Evolutionary conservation across 2,329 filamentous ascomycete species (phyloP).

Genomic region (Aspergillus nomiae): DNA sequence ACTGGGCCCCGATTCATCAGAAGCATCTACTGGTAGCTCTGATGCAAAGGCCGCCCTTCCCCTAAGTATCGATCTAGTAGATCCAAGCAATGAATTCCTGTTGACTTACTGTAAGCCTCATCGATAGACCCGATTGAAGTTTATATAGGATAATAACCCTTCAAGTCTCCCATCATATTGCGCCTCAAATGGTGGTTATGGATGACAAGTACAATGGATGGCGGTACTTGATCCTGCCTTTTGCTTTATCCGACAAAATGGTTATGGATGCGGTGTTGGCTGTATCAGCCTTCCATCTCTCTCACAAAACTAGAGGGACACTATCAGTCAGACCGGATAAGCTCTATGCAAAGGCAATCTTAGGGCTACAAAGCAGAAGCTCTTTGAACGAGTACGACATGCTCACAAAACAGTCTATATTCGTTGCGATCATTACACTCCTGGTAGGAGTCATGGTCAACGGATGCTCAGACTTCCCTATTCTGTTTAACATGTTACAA

Average conservation of each 20-base stretch:
- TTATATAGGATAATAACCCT: not conserved
- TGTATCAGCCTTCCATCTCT: constrained; percentile 15
- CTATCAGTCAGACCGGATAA: not conserved
- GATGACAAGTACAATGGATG: constrained; percentile 18
- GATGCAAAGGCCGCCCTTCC: not conserved
- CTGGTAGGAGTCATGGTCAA: constrained; percentile 19
- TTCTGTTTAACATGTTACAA: constrained; percentile 18
- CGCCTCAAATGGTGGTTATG: constrained; percentile 19
- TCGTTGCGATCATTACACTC: constrained; percentile 16
- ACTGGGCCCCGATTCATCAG: not conserved
- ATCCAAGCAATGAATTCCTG: not conserved
- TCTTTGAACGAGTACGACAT: not conserved
- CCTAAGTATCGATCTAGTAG: not conserved
- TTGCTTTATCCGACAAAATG: constrained; percentile 13
- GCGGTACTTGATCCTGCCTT: constrained; percentile 15
- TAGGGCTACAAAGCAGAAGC: constrained; percentile 1
- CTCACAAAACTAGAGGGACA: not conserved
- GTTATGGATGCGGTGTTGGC: constrained; percentile 16
- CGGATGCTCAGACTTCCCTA: constrained; percentile 16
- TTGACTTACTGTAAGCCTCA: constrained; percentile 3
- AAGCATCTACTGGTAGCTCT: not conserved
- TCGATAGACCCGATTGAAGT: not conserved
- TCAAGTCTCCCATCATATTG: constrained; percentile 18
- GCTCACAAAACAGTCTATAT: constrained; percentile 4
- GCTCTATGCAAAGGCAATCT: constrained; percentile 4